These are phyloP conservation scores for Udeniomyces megalosporus DNA, from an alignment of 768 basidiomycete species.

Conservation along the genomic window DNA sequence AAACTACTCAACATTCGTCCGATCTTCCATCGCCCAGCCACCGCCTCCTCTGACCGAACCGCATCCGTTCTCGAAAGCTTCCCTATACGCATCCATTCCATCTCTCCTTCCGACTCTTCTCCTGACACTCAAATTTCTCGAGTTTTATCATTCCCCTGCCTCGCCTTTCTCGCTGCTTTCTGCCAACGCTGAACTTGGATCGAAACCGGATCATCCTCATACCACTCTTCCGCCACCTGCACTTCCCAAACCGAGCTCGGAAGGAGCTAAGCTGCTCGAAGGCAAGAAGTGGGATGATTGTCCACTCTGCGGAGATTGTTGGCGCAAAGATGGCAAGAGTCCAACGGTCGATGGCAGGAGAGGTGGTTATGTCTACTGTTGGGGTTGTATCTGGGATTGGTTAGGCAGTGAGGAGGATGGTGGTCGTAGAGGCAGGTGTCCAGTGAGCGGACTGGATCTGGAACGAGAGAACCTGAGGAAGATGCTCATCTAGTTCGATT, in stretches of 20 bases:
- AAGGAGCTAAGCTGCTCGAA: slow-evolving; percentile 46
- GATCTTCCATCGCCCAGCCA: slow-evolving; percentile 13
- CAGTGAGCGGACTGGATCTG: slow-evolving; percentile 47
- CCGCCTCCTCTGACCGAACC: slow-evolving; percentile 10
- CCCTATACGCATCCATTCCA: slow-evolving; percentile 28
- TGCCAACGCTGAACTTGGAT: slow-evolving; percentile 36
- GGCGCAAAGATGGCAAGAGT: slow-evolving; percentile 43
- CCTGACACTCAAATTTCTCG: slow-evolving; percentile 88
- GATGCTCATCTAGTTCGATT: no score
- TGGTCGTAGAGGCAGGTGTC: slow-evolving; percentile 47
- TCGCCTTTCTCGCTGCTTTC: slow-evolving; percentile 60
- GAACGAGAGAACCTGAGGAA: no score
- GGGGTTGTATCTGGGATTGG: slow-evolving; percentile 71
- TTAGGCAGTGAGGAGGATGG: slow-evolving; percentile 33
- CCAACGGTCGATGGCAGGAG: slow-evolving; percentile 63
- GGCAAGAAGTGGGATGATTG: slow-evolving; percentile 58
- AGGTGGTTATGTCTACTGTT: slow-evolving; percentile 80
- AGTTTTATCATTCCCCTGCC: slow-evolving; percentile 94
- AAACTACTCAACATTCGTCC: neutral
- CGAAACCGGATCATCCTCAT: slow-evolving; percentile 6
- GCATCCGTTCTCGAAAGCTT: neutral
- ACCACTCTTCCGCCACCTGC: neutral
- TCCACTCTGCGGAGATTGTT: slow-evolving; percentile 53
- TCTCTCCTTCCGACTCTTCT: slow-evolving; percentile 61
- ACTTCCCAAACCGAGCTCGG: slow-evolving; percentile 17